These are phyloP conservation scores for Penstemon newberryi DNA, from an alignment of 257 asterid species.

Conservation along the genomic window DNA sequence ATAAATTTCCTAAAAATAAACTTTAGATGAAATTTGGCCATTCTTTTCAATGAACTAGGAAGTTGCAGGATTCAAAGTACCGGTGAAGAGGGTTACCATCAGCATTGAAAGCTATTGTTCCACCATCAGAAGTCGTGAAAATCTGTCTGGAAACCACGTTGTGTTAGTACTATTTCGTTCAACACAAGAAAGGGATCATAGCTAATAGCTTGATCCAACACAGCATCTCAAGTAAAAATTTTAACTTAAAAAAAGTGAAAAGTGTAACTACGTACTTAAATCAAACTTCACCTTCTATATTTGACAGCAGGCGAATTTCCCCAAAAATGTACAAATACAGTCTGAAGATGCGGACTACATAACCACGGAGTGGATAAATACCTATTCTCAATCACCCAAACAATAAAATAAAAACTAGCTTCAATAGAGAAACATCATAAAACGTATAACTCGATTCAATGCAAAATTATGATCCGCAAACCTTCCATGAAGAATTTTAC, in stretches of 20 bases:
- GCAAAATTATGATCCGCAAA: slow-evolving; percentile 1
- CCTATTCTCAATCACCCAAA: slow-evolving; percentile 35
- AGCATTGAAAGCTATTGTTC: slow-evolving; percentile 55
- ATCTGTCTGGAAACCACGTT: slow-evolving; percentile 46
- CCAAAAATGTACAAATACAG: slow-evolving; percentile 53
- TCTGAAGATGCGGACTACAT: slow-evolving; percentile 87
- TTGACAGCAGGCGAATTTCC: slow-evolving; percentile 65
- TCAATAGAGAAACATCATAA: background rate
- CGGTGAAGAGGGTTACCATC: slow-evolving; percentile 37
- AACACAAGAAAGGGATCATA: background rate
- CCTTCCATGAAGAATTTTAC: slow-evolving; percentile 74
- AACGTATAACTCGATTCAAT: too few species aligned
- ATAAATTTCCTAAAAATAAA: background rate
- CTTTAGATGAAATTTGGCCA: background rate
- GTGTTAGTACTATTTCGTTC: slow-evolving; percentile 12
- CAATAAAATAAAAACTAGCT: background rate
- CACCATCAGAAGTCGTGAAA: slow-evolving; percentile 55
- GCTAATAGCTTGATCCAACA: background rate
- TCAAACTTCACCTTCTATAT: slow-evolving; percentile 58
- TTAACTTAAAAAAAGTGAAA: background rate
- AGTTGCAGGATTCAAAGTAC: background rate
- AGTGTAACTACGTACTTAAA: background rate
- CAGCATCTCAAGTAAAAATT: background rate
- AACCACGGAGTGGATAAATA: slow-evolving; percentile 83
- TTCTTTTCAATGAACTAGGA: background rate